Percentiles rank a stretch among this genome's conserved stretches.
These are phyloP conservation scores for Aphanomyces astaci DNA, from an alignment of 352 stramenopile species.

Conservation along the genomic window DNA sequence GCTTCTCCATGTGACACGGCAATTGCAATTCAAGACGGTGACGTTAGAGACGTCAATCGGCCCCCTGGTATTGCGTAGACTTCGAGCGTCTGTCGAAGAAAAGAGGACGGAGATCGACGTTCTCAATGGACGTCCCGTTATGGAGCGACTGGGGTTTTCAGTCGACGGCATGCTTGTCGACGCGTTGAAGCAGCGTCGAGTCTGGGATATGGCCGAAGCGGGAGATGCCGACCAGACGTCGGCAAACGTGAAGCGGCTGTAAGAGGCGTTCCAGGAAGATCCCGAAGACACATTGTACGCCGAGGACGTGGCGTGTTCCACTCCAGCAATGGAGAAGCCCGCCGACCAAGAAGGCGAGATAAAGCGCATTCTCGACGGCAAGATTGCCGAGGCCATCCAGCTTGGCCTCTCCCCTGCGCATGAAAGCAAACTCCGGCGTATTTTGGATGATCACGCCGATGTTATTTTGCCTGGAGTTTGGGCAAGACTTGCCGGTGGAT, in stretches of 20 bases:
- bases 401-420: background rate
- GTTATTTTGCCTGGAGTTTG: constrained; percentile 20
- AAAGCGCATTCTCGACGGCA: constrained; percentile 3
- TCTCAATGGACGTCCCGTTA: too few relatives aligned
- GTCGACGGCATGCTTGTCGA: too few relatives aligned
- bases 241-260: background rate
- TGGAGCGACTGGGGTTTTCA: too few relatives aligned
- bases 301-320: constrained; percentile 3
- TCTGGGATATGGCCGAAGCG: too few relatives aligned
- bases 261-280: background rate
- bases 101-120: too few relatives aligned
- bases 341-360: constrained; percentile 14
- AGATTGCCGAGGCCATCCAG: background rate
- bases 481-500: constrained; percentile 17
- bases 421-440: constrained; percentile 2
- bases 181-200: too few relatives aligned
- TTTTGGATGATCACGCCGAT: background rate
- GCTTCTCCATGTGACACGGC: too few relatives aligned
- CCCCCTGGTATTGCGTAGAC: too few relatives aligned
- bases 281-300: background rate
- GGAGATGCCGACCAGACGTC: too few relatives aligned
- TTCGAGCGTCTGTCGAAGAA: too few relatives aligned
- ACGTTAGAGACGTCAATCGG: too few relatives aligned
- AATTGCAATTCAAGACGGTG: too few relatives aligned
- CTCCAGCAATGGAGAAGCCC: constrained; percentile 5